Base-by-base conservation (phyloP, 257 asterid species). In the Ophiorrhiza pumila region DNA sequence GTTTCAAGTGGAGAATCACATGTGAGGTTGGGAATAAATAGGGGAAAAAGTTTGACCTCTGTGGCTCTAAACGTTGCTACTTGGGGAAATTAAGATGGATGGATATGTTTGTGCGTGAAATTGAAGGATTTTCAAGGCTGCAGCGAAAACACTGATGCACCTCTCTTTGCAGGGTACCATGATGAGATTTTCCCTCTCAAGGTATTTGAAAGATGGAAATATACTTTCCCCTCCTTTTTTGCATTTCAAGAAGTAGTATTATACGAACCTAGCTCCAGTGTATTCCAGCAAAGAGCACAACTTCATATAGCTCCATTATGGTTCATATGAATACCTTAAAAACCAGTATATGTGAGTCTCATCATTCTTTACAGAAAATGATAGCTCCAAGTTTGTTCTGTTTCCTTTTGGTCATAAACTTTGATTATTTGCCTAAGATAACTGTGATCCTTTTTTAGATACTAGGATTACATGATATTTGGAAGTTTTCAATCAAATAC, bases 11-110 rank as follows among this genome's bases (percentile, higher is more conserved):
- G 56, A 73, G 71, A 73, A 73, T 73, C 46, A 50, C 65, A 49
- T 37, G 65, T 41, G 64, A 50, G 43, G 41, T 63, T 64, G 65
- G 45, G 34, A 15, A 73, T 73, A 63, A 63, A 73, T 73, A 73
- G 77, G 35, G 32, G 2, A 14, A 27, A 62, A 47, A 62, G 31
- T 32, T 34, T 64, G 32, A 49, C 27, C 20, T 35, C 43, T 43
- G 13, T 63, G 71, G 37, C 32, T n/a, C 20, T 37, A 27, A 15
- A 35, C 27, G 63, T 46, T 57, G 60, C 53, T 32, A 18, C 61
- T 41, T 29, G 41, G n/a, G 59, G 55, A 67, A 29, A 68, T n/a
- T n/a, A n/a, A n/a, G n/a, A n/a, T n/a, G n/a, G 32, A 35, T 56
- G 53, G 58, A 15, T 34, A 50, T 23, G 37, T 37, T 5, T n/a